Base-by-base conservation (phyloP, 2,329 filamentous ascomycete genomes). In the Sordariomycetes sp. region DNA sequence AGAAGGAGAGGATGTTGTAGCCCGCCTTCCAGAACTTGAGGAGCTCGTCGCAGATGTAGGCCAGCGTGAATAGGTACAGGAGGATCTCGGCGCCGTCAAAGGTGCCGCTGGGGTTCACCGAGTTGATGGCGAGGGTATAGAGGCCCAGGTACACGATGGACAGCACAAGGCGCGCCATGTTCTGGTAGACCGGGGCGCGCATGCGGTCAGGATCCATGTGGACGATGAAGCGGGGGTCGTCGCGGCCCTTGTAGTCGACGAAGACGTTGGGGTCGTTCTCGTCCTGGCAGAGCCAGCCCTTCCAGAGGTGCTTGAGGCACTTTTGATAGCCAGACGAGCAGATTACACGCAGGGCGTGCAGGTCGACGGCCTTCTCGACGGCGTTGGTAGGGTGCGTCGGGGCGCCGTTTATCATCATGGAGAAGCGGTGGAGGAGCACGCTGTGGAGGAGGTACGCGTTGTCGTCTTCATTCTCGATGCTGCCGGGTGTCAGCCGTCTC, bases 171-270 rank as follows among this genome's bases (percentile, higher is more conserved):
- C 96, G 90, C 3, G 91, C 85, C 3, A 84, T 81, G 66, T 97
- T 99, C 71, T 99, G 94, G 66, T 97, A 97, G 55, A 88, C 76
- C 3, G 94, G 94, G 0, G 90, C 87, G 34, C 92, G 82, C 87
- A 99, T 95, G 39, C 94, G 86, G 67, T 97, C 91, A 0, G 94
- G 94, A 65, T 97, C 88, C 64, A 97, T 84, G 68, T 99, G 94
- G 1, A 80, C 74, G 73, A 86, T 81, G 70, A 94, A 95, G 52
- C 76, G 79, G 1, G 83, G 84, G 67, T 91, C 88, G 59, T 86
- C 89, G 67, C 90, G 90, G 59, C 89, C 78, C 63, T 85, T 82
- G 75, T 95, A 99, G 66, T 91, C 86, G 57, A 96, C 80, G 67
- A 99, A 99, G 56, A 84, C 84, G n/a, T 85, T 84, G 0, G 92